These are phyloP conservation scores for Talaromyces proteolyticus DNA, from an alignment of 495 filamentous ascomycete species.

Conservation along the genomic window DNA sequence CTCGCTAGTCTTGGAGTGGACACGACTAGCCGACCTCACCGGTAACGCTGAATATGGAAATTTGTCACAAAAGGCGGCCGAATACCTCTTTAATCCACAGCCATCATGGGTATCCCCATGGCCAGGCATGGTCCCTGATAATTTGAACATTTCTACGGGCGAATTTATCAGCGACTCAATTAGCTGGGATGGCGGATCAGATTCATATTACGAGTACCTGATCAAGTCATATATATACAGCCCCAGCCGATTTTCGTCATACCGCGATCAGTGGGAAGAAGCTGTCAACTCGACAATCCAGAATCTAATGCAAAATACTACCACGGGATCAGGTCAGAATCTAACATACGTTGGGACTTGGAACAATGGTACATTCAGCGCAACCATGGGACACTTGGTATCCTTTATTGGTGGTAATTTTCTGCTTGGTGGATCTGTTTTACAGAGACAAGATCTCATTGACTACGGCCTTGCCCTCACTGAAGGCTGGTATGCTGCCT, in stretches of 20 bases:
- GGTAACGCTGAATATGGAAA: conserved; percentile 58
- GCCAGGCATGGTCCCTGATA: conserved; percentile 69
- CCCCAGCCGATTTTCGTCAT: conserved; percentile 51
- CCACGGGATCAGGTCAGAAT: conserved; percentile 63
- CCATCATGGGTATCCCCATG: conserved; percentile 62
- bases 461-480: conserved; percentile 73
- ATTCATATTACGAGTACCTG: conserved; percentile 87
- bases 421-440: conserved; percentile 69
- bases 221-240: conserved; percentile 93
- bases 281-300: conserved; percentile 74
- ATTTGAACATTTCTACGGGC: conserved; percentile 57
- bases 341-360: conserved; percentile 67
- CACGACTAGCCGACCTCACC: conserved; percentile 70
- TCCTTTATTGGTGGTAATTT: conserved; percentile 88
- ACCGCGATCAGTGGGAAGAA: conserved; percentile 67
- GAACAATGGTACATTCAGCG: conserved; percentile 39
- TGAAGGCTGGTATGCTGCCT: conserved; percentile 70
- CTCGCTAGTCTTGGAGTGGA: conserved; percentile 80
- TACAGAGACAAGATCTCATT: conserved; percentile 56
- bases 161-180: conserved; percentile 58
- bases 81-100: conserved; percentile 61
- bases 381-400: conserved; percentile 59
- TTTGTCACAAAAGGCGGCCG: conserved; percentile 62
- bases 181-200: conserved; percentile 73
- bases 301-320: conserved; percentile 67